phyloP scores from a whole-genome alignment of 169 alveolate species.

The Plasmodium vinckei region DNA sequence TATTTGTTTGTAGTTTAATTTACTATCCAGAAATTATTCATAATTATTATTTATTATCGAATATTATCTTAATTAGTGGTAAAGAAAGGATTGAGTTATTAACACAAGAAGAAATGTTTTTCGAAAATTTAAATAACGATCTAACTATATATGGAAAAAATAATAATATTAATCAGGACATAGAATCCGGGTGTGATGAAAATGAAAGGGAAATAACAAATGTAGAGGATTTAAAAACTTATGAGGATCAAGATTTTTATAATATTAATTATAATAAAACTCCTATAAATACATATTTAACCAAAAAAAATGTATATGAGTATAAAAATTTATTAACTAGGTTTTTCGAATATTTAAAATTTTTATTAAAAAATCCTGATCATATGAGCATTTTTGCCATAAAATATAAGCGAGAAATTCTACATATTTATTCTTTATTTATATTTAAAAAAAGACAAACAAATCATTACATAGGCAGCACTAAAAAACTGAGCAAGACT shows the following conservation, averaged over 20 bases:
- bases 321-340: constrained; percentile 33
- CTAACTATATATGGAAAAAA: constrained; percentile 29
- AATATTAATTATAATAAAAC: constrained; percentile 62
- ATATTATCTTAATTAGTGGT: constrained; percentile 67
- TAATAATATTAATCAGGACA: not conserved
- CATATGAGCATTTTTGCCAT: constrained; percentile 16
- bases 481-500: not conserved
- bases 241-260: constrained; percentile 42
- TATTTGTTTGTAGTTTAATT: constrained; percentile 41
- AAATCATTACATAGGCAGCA: constrained; percentile 8
- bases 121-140: constrained; percentile 70
- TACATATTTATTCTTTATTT: constrained; percentile 21
- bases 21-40: constrained; percentile 53
- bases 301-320: constrained; percentile 55
- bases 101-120: constrained; percentile 75
- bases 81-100: constrained; percentile 67
- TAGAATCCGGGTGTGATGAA: not conserved
- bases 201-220: constrained; percentile 26
- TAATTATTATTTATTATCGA: constrained; percentile 14
- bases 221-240: constrained; percentile 53
- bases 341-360: constrained; percentile 37
- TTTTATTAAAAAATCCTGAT: constrained; percentile 33
- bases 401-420: constrained; percentile 41
- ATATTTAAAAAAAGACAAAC: constrained; percentile 41
- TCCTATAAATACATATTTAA: constrained; percentile 72